Evolutionary conservation across 371 early-diverging fungal genomes (phyloP), one percentile per base, ranked within the genome.

Genomic region (Apophysomyces variabilis): DNA sequence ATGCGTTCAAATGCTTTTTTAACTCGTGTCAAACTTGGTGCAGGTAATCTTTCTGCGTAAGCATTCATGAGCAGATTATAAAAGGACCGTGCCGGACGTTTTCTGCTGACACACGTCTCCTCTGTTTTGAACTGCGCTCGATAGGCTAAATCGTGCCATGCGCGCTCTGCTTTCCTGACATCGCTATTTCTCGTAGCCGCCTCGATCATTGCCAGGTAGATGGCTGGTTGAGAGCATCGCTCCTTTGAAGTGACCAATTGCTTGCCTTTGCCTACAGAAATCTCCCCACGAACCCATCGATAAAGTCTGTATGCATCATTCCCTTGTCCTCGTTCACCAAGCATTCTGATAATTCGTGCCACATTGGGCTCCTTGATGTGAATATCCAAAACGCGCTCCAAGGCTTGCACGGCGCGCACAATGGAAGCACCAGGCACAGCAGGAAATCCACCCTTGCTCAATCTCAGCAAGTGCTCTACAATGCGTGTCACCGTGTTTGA

Each of bases 21-120:
- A 1, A 70, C 44, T 1, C 68, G 62, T 8, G 68, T 64, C 26
- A 79, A 60, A 45, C 79, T 68, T 7, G 78, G 80, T 13, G 35
- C 32, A 0, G 83, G 80, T 38, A 73, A 38, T 35, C 64, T 66
- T 5, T 72, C 72, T 13, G 92, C 89, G 67, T 94, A 93, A 3
- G 90, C 90, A 64, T 93, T 85, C 62, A 95, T 82, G 26, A 97
- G 83, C 50, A 89, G 71, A 59, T 89, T 90, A 74, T 88, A 92
- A 0, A 91, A 85, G 1, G 83, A 73, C 50, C 89, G 68, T 44
- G 85, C 80, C 13, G 92, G 92, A 50, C 76, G 35, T 32, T 67
- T 50, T 12, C 64, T 68, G 6, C 38, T 50, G 14, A 62, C 39
- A 11, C 59, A 54, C 38, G 59, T 44, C 21, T 57, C 44, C 7